A percentile compares a stretch with the other conserved stretches of the same genome.
phyloP scores from a whole-genome alignment of 148 eudicot genomes.

The Diospyros lotus region DNA sequence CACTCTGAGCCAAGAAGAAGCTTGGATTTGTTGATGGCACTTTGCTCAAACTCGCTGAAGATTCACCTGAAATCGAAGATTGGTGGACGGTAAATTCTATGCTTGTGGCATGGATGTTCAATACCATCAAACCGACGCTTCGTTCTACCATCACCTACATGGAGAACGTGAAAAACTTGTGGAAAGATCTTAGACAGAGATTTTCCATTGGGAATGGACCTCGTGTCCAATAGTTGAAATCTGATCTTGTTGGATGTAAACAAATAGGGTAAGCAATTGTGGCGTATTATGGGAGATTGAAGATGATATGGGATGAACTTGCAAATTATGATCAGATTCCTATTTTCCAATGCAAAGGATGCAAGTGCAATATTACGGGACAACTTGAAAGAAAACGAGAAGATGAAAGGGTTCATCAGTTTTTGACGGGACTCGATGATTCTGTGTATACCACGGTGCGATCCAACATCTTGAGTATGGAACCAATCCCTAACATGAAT shows the following conservation, averaged over 20 bases:
- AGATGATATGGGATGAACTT: too few relatives aligned
- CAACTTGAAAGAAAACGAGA: not conserved
- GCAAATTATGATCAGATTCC: too few relatives aligned
- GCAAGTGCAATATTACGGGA: too few relatives aligned
- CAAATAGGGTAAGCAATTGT: too few relatives aligned
- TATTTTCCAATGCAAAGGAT: too few relatives aligned
- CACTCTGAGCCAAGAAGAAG: too few relatives aligned
- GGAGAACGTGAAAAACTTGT: not conserved
- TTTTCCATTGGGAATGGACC: slow-evolving; percentile 6
- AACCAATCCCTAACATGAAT: not conserved
- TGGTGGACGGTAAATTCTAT: slow-evolving; percentile 12
- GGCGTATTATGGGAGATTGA: too few relatives aligned
- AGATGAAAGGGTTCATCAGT: not conserved
- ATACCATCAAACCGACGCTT: not conserved
- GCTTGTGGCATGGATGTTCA: not conserved
- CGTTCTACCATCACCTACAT: not conserved
- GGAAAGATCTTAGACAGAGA: not conserved
- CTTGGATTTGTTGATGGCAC: too few relatives aligned
- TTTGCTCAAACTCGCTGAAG: not conserved
- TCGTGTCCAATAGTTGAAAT: not conserved
- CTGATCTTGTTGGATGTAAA: too few relatives aligned
- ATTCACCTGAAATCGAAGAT: not conserved
- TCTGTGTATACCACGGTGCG: not conserved
- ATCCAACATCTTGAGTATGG: not conserved
- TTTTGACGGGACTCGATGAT: too few relatives aligned